Evolutionary conservation across 2,329 filamentous ascomycete species (phyloP), one percentile per base, ranked within the genome.

Genomic region (Massarina eburnea): DNA sequence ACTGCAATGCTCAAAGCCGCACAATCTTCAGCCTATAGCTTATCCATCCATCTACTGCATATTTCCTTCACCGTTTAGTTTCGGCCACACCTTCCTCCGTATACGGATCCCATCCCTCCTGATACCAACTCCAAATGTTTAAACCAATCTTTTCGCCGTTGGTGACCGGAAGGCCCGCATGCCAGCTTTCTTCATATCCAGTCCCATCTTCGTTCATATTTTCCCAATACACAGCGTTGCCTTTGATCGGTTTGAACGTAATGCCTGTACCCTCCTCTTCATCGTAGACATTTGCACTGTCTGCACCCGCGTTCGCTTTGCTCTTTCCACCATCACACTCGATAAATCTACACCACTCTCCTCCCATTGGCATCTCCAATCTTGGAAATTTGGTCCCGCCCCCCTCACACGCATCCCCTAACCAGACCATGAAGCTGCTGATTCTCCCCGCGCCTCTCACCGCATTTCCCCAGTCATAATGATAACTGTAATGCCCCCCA

Each of bases 111-210:
- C 57, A 63, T 4, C 59, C 61, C 15, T 64, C 58, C 65, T 81
- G 78, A 62, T 76, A 79, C 80, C 80, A 84, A 64, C 78, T 83
- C 82, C 82, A 85, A 49, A 85, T 82, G 67, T 85, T 84, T 66
- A 84, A 63, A 0, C 81, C 82, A 45, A 84, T 74, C 70, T 85
- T 84, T 29, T 68, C 72, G 2, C 82, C 82, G 32, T 64, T 71
- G 39, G 67, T 65, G 0, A 85, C 81, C 8, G 81, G 80, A 58
- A 83, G 69, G 4, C 80, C 81, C 34, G 80, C 80, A 73, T 85
- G 82, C 73, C 81, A 81, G 24, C 78, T 81, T 65, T 84, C 80
- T 46, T 73, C 70, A 57, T 80, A 81, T 10, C 80, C 80, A 18
- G 67, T 72, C 2, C 81, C 81, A 63, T 83, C 78, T 0, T 68